A percentile compares a stretch with the other conserved stretches of the same genome.
Evolutionary conservation across 306 rosid species (phyloP).

Genomic region (Macrotyloma uniflorum): DNA sequence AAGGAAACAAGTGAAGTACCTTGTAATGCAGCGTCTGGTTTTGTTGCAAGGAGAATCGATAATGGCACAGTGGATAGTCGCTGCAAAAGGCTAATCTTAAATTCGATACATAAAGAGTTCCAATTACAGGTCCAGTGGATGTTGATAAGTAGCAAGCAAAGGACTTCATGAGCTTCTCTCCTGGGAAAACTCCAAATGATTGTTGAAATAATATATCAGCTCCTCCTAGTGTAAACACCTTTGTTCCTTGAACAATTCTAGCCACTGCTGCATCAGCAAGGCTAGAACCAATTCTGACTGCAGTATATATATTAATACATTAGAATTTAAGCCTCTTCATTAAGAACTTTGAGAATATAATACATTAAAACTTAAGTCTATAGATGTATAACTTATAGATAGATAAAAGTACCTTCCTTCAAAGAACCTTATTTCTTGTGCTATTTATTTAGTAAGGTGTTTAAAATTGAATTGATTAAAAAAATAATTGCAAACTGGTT

Average conservation of each 20-base stretch:
- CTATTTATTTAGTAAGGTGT: no score
- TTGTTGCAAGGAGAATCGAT: constrained; percentile 42
- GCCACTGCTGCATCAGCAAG: constrained; percentile 62
- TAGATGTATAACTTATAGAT: not conserved
- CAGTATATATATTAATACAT: not conserved
- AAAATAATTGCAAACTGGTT: no score
- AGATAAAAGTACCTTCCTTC: no score
- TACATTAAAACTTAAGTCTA: not conserved
- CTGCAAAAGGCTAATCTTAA: constrained; percentile 68
- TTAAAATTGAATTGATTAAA: no score
- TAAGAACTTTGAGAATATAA: no score
- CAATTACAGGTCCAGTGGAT: constrained; percentile 65
- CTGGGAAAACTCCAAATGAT: constrained; percentile 45
- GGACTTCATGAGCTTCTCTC: constrained; percentile 57
- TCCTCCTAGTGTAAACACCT: constrained; percentile 60
- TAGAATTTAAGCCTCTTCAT: no score
- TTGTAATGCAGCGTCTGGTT: constrained; percentile 47
- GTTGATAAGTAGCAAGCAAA: constrained; percentile 69
- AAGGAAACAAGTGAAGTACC: constrained; percentile 42
- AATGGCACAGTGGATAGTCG: constrained; percentile 49
- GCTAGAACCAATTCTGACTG: constrained; percentile 56
- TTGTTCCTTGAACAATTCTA: constrained; percentile 61
- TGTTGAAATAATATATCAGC: constrained; percentile 51
- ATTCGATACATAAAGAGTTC: constrained; percentile 58
- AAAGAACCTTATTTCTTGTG: no score